Base-by-base conservation (phyloP, 2,329 filamentous ascomycete genomes). In the Canariomyces notabilis region DNA sequence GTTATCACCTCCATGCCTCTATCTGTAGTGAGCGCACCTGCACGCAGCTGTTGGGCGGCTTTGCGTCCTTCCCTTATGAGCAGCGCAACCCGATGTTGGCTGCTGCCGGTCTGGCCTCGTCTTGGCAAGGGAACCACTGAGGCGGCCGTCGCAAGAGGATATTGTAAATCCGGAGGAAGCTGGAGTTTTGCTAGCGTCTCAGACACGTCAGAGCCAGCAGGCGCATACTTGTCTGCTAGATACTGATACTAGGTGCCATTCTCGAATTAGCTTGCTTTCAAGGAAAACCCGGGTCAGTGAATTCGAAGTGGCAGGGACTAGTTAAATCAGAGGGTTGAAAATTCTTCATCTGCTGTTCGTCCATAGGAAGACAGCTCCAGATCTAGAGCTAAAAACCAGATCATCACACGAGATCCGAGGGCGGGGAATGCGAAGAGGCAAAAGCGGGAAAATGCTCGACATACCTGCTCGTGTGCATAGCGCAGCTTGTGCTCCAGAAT, bases 301-400 rank as follows among this genome's bases (percentile, higher is more conserved):
- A n/a, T n/a, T n/a, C n/a, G n/a, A n/a, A n/a, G n/a, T n/a, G n/a
- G n/a, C n/a, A n/a, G n/a, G n/a, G n/a, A n/a, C n/a, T n/a, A n/a
- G n/a, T n/a, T n/a, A 39, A 46, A 54, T 56, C 51, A 56, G 53
- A 49, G 31, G 51, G 29, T 18, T 44, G 39, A 35, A 48, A 44
- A 26, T 45, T 57, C 55, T 59, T 42, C 56, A 54, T 53, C 6
- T 55, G 46, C 56, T 55, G 50, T 34, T 11, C 37, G 45, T 42
- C 44, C 46, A 40, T 48, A 43, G 49, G 44, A 42, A 51, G 46
- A 40, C 55, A 56, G 75, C 82, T 87, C 76, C 75, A 83, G 84
- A 86, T 88, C 85, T 88, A 88, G 85, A 89, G 85, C 85, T 88
- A 87, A 85, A 37, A 23, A 12, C n/a, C 63, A 59, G 60, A 71